A percentile compares a stretch with the other conserved stretches of the same genome.
These are phyloP conservation scores for Phytopythium cucurbitacearum DNA, from an alignment of 352 stramenopile genomes.

Conservation along the genomic window DNA sequence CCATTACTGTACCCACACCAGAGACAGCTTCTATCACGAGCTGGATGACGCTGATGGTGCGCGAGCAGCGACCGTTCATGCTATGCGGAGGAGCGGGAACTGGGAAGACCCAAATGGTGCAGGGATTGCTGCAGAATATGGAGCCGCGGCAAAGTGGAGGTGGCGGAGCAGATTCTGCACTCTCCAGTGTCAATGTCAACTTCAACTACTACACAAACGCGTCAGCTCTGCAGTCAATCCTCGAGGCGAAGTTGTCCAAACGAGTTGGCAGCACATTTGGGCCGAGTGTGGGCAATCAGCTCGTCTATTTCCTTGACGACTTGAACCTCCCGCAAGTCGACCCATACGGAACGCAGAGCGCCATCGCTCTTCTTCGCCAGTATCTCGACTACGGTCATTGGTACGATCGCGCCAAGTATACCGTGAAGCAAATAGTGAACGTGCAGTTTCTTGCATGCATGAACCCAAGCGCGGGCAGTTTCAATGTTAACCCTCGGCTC, in stretches of 20 bases:
- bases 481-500: slow-evolving; percentile 91
- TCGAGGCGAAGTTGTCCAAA: slow-evolving; percentile 89
- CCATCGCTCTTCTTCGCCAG: slow-evolving; percentile 92
- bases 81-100: slow-evolving; percentile 90
- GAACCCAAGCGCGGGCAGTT: slow-evolving; percentile 93
- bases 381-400: slow-evolving; percentile 94
- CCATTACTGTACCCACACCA: slow-evolving; percentile 90
- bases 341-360: slow-evolving; percentile 92
- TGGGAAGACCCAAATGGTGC: slow-evolving; percentile 93
- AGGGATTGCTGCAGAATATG: slow-evolving; percentile 51
- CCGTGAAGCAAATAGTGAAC: slow-evolving; percentile 90
- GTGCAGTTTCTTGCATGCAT: slow-evolving; percentile 95
- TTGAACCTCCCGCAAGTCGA: slow-evolving; percentile 94
- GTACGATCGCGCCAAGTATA: slow-evolving; percentile 93
- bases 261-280: slow-evolving; percentile 85
- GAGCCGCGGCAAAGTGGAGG: too few relatives aligned
- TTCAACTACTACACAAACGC: slow-evolving; percentile 87
- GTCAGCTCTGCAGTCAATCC: slow-evolving; percentile 62
- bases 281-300: slow-evolving; percentile 65
- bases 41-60: slow-evolving; percentile 93
- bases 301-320: slow-evolving; percentile 96
- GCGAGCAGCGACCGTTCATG: slow-evolving; percentile 91
- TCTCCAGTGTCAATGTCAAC: slow-evolving; percentile 68
- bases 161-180: slow-evolving; percentile 16
- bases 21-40: slow-evolving; percentile 92